Percentiles rank a stretch among this genome's conserved stretches.
These are phyloP conservation scores for Dothiorella sarmentorum DNA, from an alignment of 2,329 filamentous ascomycete genomes.

Conservation along the genomic window DNA sequence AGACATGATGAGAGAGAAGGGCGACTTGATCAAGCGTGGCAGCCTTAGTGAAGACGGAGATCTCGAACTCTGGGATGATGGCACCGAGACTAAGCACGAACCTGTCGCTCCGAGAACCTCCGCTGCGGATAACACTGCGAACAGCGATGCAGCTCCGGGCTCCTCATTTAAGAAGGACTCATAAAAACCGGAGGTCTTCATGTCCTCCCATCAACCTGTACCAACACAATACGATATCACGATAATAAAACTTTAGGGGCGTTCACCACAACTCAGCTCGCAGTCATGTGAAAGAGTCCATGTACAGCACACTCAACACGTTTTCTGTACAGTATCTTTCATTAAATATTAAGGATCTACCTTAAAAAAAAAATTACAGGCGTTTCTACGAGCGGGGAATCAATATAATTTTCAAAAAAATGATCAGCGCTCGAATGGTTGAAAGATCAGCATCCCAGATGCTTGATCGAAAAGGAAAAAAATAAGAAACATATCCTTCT, in stretches of 20 bases:
- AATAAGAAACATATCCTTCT: not conserved
- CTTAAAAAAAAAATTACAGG: conserved; percentile 3
- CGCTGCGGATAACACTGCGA: not conserved
- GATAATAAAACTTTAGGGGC: not conserved
- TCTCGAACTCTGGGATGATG: conserved; percentile 87
- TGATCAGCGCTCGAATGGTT: not conserved
- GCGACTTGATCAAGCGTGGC: conserved; percentile 69
- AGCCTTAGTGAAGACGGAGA: conserved; percentile 74
- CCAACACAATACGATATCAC: not conserved
- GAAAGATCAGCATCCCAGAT: conserved; percentile 12
- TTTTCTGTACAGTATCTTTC: conserved; percentile 2
- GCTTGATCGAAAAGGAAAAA: not conserved
- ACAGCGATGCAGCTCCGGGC: not conserved
- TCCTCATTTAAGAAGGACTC: not conserved
- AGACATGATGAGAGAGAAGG: conserved; percentile 72
- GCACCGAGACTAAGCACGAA: conserved; percentile 35
- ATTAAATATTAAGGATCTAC: conserved; percentile 16
- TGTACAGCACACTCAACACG: not conserved
- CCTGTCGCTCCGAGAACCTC: not conserved
- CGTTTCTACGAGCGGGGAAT: not conserved
- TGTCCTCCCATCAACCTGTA: not conserved
- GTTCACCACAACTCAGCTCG: not conserved
- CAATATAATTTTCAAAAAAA: not conserved
- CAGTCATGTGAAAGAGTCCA: not conserved
- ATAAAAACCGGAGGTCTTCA: not conserved